Conservation (phyloP, 208 protist genomes). For the Leishmania mexicana region DNA sequence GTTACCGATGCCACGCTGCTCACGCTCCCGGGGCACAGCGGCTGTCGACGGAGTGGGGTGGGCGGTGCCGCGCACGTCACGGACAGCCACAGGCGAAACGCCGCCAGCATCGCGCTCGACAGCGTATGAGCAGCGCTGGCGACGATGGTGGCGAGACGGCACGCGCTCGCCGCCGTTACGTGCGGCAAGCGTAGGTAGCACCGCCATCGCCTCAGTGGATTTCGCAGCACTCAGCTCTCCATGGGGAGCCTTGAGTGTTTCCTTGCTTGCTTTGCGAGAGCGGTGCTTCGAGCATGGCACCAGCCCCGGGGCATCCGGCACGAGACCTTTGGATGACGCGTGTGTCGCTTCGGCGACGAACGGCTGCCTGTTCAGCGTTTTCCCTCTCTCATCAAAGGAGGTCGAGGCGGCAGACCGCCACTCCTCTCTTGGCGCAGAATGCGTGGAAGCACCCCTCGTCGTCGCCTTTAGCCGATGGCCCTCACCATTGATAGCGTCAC, state of each 20-base stretch:
- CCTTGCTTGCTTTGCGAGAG: background rate
- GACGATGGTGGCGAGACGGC: background rate
- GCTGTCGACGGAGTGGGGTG: too few species aligned
- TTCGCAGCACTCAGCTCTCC: background rate
- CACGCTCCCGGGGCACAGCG: background rate
- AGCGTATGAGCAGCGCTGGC: background rate
- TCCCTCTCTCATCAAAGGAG: conserved; percentile 7
- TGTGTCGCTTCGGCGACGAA: background rate
- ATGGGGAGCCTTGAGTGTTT: background rate
- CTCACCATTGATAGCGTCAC: background rate
- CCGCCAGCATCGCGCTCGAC: background rate
- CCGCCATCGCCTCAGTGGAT: background rate
- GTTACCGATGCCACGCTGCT: background rate
- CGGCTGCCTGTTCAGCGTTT: background rate
- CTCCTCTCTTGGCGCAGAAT: background rate
- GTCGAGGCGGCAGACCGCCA: conserved; percentile 2
- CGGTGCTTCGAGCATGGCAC: background rate
- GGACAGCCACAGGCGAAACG: background rate
- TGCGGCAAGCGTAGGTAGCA: background rate
- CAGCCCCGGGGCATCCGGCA: conserved; percentile 1
- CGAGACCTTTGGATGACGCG: background rate
- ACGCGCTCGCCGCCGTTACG: background rate
- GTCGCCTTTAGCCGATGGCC: too few species aligned
- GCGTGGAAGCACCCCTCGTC: background rate
- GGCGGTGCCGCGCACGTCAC: background rate